These are phyloP conservation scores for Herpotrichia juniperi DNA, from an alignment of 2,329 filamentous ascomycete species.

Conservation along the genomic window DNA sequence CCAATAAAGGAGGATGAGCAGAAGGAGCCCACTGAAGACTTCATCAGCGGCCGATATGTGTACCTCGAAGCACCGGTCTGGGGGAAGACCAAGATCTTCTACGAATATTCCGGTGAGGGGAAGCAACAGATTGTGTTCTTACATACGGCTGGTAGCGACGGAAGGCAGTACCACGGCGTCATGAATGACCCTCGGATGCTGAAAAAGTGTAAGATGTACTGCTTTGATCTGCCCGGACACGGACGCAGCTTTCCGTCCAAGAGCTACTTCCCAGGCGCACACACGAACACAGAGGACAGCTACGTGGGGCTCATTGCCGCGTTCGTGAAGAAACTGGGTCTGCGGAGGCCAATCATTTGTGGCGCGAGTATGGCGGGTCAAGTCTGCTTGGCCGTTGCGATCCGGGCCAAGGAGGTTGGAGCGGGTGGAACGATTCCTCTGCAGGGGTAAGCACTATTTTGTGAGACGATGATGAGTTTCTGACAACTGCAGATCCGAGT, in stretches of 20 bases:
- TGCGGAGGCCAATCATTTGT: conserved; percentile 56
- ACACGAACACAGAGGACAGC: conserved; percentile 56
- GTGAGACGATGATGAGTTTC: conserved; percentile 7
- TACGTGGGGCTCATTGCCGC: conserved; percentile 55
- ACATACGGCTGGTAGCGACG: conserved; percentile 56
- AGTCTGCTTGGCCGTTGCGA: conserved; percentile 55
- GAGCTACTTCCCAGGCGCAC: conserved; percentile 50
- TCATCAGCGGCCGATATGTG: conserved; percentile 55
- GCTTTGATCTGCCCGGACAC: conserved; percentile 58
- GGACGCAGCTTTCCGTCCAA: conserved; percentile 55
- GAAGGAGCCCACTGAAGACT: conserved; percentile 45
- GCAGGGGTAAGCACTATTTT: conserved; percentile 42
- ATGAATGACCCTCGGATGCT: conserved; percentile 57
- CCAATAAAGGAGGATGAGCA: conserved; percentile 50
- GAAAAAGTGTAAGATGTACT: conserved; percentile 56
- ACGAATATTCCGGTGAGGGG: conserved; percentile 55
- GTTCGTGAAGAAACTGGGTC: conserved; percentile 51
- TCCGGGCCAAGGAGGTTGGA: conserved; percentile 54
- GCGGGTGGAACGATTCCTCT: conserved; percentile 55
- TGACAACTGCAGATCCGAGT: conserved; percentile 40
- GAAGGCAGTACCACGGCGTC: conserved; percentile 58
- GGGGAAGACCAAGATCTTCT: conserved; percentile 58
- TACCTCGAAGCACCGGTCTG: conserved; percentile 55
- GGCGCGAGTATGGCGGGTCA: conserved; percentile 60
- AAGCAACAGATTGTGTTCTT: conserved; percentile 54